Conservation (phyloP, 116 monocot species). For the Iris pallida region DNA sequence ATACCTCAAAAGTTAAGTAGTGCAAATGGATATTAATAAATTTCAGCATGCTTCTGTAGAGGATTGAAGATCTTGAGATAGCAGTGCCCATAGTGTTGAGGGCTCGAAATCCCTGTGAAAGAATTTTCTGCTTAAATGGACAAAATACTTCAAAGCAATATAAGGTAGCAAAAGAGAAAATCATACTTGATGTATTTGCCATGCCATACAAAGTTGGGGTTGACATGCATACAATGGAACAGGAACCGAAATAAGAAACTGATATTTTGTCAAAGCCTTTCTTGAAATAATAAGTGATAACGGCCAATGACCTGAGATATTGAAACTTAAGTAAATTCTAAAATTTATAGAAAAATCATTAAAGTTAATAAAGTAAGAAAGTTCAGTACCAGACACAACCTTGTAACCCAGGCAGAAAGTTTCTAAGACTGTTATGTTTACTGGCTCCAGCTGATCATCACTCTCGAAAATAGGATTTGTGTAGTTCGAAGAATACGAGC, state of each 20-base stretch:
- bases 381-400: constrained; percentile 24
- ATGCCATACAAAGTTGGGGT: constrained; percentile 87
- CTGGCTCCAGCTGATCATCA: constrained; percentile 37
- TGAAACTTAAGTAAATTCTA: not conserved
- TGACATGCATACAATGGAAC: constrained; percentile 94
- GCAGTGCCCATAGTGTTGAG: constrained; percentile 66
- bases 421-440: constrained; percentile 80
- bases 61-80: constrained; percentile 72
- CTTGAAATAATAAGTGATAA: constrained; percentile 89
- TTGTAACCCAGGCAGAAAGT: constrained; percentile 84
- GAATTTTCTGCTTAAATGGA: constrained; percentile 8
- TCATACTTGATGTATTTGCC: constrained; percentile 98
- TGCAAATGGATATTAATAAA: constrained; percentile 93
- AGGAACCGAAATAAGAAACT: constrained; percentile 89
- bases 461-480: constrained; percentile 25
- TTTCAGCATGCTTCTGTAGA: constrained; percentile 95
- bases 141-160: constrained; percentile 6
- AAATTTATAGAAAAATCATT: constrained; percentile 4
- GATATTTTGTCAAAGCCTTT: constrained; percentile 92
- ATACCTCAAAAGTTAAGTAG: constrained; percentile 95
- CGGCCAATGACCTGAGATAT: constrained; percentile 86
- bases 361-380: not conserved
- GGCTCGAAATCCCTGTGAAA: constrained; percentile 64
- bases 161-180: not conserved
- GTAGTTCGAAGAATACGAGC: constrained; percentile 19